Evolutionary conservation across 169 alveolate genomes (phyloP).

Genomic region (Cryptosporidium meleagridis): DNA sequence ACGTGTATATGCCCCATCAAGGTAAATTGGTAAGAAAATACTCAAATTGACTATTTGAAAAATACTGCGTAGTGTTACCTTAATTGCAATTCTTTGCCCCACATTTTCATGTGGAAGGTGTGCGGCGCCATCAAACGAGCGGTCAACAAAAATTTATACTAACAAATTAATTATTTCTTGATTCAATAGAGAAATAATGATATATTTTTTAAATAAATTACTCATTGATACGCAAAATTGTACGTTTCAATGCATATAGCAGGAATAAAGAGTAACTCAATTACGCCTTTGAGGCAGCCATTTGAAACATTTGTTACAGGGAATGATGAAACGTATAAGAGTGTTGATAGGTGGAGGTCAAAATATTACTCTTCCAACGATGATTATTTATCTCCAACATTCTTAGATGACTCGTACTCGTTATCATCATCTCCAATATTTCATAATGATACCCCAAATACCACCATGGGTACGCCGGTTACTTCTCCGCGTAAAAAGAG

Average conservation of each 20-base stretch:
- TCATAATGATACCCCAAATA: constrained; percentile 48
- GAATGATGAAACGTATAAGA: constrained; percentile 8
- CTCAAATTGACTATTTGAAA: background rate
- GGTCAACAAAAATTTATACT: constrained; percentile 22
- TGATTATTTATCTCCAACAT: constrained; percentile 61
- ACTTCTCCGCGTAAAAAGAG: constrained; percentile 14
- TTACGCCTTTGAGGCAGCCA: constrained; percentile 70
- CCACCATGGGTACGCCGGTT: background rate
- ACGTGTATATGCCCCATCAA: constrained; percentile 72
- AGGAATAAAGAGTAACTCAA: constrained; percentile 23
- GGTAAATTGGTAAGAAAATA: background rate
- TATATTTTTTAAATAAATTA: background rate
- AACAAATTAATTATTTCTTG: background rate
- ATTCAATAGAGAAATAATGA: constrained; percentile 15
- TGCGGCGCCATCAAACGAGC: constrained; percentile 12
- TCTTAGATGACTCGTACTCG: constrained; percentile 35
- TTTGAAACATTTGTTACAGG: constrained; percentile 42
- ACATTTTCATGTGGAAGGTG: constrained; percentile 45
- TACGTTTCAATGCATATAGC: constrained; percentile 20
- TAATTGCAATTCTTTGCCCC: constrained; percentile 22
- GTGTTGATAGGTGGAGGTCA: constrained; percentile 56
- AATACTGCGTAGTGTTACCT: background rate
- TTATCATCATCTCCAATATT: constrained; percentile 62
- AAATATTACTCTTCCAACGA: constrained; percentile 17
- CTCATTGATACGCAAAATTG: background rate